Base-by-base conservation (phyloP, 1,139 yeast genomes). In the Candida smagusa region DNA sequence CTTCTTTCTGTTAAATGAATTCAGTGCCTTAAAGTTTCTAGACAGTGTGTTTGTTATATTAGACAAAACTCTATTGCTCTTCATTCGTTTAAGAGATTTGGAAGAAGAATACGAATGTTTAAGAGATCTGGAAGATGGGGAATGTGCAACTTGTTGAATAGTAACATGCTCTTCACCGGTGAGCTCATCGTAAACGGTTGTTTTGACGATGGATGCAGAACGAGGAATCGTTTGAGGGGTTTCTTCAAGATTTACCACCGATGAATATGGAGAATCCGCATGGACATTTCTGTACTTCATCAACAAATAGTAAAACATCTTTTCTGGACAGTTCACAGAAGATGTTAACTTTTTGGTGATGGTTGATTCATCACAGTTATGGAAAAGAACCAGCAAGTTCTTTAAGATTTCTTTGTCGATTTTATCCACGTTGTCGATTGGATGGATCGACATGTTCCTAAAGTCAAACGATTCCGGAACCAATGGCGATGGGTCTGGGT, bases 381-480 rank as follows among this genome's bases (percentile, higher is more conserved):
- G 97, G 81, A 96, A 92, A 41, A 92, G 65, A 23, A 90, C 89
- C 39, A 88, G 87, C 48, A 94, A 70, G 53, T 88, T 90, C 52
- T 86, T 84, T 51, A 92, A 69, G 36, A 92, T 87, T 53, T 89
- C 95, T 42, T 69, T 68, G 60, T 92, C 97, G 39, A 92, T 81
- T 36, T 81, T 84, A 11, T 65, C 68, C 30, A 61, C 63, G 3
- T 79, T 67, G 25, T 62, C 61, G 30, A 86, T 66, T 30, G 81
- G 76, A 43, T 65, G 70, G 43, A 77, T 56, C 46, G 73, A 63
- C 41, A 56, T 55, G 41, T 48, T 59, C 44, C 48, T 58, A 39
- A 54, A 53, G 48, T 56, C 60, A 52, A 46, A 34, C 46, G 42
- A 35, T 51, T 61, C 44, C 47, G 56, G 30, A 36, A 39, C 35